Conservation (phyloP, 495 filamentous ascomycete genomes). For the Hyphodiscus hymeniophilus region DNA sequence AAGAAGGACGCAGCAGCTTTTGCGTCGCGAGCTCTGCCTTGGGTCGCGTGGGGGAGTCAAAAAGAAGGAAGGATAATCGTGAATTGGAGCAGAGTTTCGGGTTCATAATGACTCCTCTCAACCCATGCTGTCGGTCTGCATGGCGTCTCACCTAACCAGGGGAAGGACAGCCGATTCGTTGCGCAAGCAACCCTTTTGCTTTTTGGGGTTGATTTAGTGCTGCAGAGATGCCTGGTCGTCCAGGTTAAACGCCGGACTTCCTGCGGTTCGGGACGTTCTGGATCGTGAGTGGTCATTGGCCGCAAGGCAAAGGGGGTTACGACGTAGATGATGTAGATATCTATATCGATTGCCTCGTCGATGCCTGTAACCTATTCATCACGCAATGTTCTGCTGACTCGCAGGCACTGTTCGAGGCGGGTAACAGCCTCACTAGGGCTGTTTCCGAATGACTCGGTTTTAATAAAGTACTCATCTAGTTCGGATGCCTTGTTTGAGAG, state of each 20-base stretch:
- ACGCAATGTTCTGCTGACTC: no score
- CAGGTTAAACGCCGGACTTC: slow-evolving; percentile 1
- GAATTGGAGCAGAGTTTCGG: background rate
- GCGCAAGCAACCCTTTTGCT: background rate
- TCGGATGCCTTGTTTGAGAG: no score
- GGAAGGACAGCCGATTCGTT: slow-evolving; percentile 11
- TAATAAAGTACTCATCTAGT: no score
- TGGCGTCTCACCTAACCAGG: background rate
- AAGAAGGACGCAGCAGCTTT: slow-evolving; percentile 1
- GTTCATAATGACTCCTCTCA: slow-evolving; percentile 15
- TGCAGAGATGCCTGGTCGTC: slow-evolving; percentile 7
- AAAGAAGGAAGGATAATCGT: slow-evolving; percentile 2
- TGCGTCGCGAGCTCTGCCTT: background rate
- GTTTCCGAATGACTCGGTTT: no score
- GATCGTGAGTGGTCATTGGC: background rate
- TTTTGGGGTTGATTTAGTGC: background rate
- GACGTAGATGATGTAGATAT: background rate
- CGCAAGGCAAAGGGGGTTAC: background rate
- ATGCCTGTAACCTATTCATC: background rate
- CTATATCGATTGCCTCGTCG: background rate
- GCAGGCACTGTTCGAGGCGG: no score
- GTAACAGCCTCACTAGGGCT: no score
- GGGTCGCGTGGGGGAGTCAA: slow-evolving; percentile 13
- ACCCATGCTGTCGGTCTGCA: background rate
- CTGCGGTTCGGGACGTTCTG: slow-evolving; percentile 11